Evolutionary conservation across 2,329 filamentous ascomycete species (phyloP).

Genomic region (Penicillium sp.): DNA sequence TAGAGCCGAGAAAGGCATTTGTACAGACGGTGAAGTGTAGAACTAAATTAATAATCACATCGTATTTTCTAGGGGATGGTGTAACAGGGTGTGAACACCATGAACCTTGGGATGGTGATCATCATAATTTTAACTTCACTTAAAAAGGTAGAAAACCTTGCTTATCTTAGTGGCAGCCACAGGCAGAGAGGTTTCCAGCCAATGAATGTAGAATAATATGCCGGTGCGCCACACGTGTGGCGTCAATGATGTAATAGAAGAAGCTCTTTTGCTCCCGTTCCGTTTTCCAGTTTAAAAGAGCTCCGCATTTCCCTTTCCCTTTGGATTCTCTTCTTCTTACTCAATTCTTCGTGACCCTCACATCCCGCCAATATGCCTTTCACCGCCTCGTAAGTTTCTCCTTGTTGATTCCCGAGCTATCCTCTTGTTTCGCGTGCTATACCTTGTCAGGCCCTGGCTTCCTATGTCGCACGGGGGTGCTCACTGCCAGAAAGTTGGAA

Average conservation of each 20-base stretch:
- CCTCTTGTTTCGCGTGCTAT: background rate
- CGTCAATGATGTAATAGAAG: slow-evolving; percentile 34
- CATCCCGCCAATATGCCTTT: slow-evolving; percentile 49
- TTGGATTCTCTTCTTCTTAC: background rate
- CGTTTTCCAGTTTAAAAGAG: slow-evolving; percentile 48
- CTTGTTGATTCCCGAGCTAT: background rate
- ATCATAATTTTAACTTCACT: background rate
- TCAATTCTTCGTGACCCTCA: slow-evolving; percentile 2
- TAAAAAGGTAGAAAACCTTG: background rate
- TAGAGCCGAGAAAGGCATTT: background rate
- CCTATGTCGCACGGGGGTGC: background rate
- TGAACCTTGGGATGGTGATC: background rate
- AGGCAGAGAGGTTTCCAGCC: background rate
- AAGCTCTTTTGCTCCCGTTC: slow-evolving; percentile 41
- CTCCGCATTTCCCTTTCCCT: slow-evolving; percentile 10
- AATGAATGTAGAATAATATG: background rate
- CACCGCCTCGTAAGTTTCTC: slow-evolving; percentile 49
- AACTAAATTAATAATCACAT: background rate
- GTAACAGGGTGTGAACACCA: background rate
- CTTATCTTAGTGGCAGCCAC: slow-evolving; percentile 2
- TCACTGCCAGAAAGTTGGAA: background rate
- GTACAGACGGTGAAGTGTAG: background rate
- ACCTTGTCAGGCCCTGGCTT: background rate
- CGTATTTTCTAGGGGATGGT: background rate
- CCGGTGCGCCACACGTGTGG: background rate